Evolutionary conservation across 805 yeast genomes (phyloP), one percentile per base, ranked within the genome.

Genomic region (Pichia manshurica): DNA sequence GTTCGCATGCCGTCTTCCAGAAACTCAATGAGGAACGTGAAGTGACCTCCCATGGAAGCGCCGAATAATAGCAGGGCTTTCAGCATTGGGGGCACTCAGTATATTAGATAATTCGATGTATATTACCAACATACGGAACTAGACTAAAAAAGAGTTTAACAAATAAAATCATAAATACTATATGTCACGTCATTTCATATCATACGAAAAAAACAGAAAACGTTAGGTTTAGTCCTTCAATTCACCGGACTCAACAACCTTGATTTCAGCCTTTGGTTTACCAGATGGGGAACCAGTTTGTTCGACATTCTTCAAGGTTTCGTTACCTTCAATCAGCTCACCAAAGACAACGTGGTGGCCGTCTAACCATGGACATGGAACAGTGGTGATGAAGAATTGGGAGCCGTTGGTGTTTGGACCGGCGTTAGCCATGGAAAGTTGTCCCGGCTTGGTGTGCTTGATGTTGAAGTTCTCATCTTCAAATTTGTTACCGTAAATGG

Each of bases 391-490:
- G 74, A 87, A 87, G 70, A 87, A 87, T 70, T 87, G 96, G 22
- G 95, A 85, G 20, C 95, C 93, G 66, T 87, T 87, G 65, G 96
- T 85, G 79, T 85, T 84, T 68, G 91, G 91, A 58, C 96, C 96
- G 49, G 91, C 84, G 59, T 87, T 87, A 54, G 96, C 96, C 96
- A 87, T 87, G 37, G 95, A 87, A 63, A 87, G 70, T 56, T 85
- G 73, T 63, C 95, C 95, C 53, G 91, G 84, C 65, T 75, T 81
- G 68, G 76, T 79, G 77, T 87, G 96, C 58, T 67, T 82, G 73
- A 79, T 78, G 56, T 68, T 57, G 63, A 86, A 86, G 77, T 85
- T 83, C 71, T 80, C 83, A 53, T 79, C 83, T 31, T 69, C 60
- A 53, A 66, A 67, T 57, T 78, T 80, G 56, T 71, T 72, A 59